Base-by-base conservation (phyloP, 2,329 filamentous ascomycete species). In the Diplodia seriata region DNA sequence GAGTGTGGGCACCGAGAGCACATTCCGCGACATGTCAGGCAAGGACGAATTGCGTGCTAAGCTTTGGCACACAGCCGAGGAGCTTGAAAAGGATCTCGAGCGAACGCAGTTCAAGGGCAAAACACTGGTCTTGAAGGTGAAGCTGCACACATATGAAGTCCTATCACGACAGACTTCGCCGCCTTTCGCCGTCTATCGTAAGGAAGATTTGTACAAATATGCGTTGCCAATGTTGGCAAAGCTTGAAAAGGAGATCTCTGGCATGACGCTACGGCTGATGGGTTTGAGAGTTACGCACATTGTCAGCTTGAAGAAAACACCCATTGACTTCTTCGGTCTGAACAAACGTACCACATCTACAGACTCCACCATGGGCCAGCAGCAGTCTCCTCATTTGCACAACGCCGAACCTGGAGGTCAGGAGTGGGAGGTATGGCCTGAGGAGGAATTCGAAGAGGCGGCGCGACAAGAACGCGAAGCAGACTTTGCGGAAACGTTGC, bases 131-230 rank as follows among this genome's bases (percentile, higher is more conserved):
- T 82, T 99, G 43, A 99, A 99, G 78, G 86, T 97, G 71, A 99
- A 99, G 77, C 82, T 98, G 8, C 92, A 97, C 76, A 97, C 93
- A 0, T 99, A 94, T 73, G 94, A 98, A 77, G 91, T 97, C 23
- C 86, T 92, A 63, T 97, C 94, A 0, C 85, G 95, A 38, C 95
- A 99, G 76, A 86, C 87, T 6, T 87, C 91, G 3, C 86, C 90
- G 2, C 90, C 92, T 0, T 91, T 89, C 71, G 89, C 93, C 0
- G 85, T 97, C 1, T 85, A 81, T 59, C 82, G 85, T 6, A 90
- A 93, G 0, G 90, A 94, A 50, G 95, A 99, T 73, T 80, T 99
- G 4, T 98, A 94, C 80, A 89, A 87, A 65, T 91, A 89, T 74
- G 85, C 92, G 0, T 77, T 97, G 1, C 94, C 93, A 0, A 95